phyloP scores from a whole-genome alignment of 768 basidiomycete species.

The Phylloporus sp. region DNA sequence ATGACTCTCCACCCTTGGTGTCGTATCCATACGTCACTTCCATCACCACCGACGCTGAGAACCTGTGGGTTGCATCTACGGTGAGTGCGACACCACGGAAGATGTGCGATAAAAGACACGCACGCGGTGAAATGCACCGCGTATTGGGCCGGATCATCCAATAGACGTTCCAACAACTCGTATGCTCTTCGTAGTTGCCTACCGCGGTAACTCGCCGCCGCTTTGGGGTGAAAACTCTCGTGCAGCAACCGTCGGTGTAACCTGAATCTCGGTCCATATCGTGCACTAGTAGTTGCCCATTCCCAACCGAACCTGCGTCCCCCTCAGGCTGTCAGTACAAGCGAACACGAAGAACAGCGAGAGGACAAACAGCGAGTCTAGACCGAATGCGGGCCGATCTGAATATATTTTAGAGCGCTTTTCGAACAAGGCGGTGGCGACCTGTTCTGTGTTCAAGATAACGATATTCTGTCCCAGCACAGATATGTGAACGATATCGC shows the following conservation, averaged over 20 bases:
- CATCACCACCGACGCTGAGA: too few relatives aligned
- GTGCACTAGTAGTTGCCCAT: conserved; percentile 9
- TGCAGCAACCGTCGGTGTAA: conserved; percentile 20
- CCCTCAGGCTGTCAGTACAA: background rate
- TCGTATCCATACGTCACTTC: conserved; percentile 18
- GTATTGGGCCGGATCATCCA: conserved; percentile 9
- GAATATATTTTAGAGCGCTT: conserved; percentile 51
- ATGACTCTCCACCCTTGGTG: background rate
- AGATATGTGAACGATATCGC: conserved; percentile 4
- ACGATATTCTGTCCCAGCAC: conserved; percentile 45
- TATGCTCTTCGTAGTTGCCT: conserved; percentile 12
- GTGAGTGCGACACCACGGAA: too few relatives aligned
- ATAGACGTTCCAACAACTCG: conserved; percentile 5
- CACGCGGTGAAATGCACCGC: background rate
- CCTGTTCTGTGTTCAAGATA: conserved; percentile 45
- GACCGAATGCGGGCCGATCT: conserved; percentile 5
- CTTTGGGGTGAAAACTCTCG: conserved; percentile 13
- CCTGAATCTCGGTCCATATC: conserved; percentile 22
- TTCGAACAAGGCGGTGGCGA: conserved; percentile 46
- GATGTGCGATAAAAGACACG: too few relatives aligned
- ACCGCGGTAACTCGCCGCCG: conserved; percentile 10
- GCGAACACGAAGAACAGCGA: background rate
- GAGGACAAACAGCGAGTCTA: conserved; percentile 5
- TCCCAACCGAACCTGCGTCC: conserved; percentile 17
- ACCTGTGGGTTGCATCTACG: too few relatives aligned